Percentiles rank a stretch among this genome's conserved stretches.
Conservation (phyloP, 2,329 filamentous ascomycete genomes). For the Alternaria atra region DNA sequence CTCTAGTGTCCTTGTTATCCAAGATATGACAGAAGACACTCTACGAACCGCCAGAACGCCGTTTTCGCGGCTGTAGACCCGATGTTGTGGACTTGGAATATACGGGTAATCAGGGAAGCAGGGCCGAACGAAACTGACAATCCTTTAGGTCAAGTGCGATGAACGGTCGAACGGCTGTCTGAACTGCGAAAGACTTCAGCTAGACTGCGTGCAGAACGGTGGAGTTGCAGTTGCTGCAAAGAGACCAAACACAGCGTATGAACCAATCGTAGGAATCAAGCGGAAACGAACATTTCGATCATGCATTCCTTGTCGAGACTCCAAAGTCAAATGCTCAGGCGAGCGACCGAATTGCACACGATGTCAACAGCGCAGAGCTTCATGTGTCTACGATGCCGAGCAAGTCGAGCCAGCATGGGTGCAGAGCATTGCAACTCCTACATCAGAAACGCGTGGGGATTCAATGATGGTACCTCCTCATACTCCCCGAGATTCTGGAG, state of each 20-base stretch:
- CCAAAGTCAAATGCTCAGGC: constrained; percentile 46
- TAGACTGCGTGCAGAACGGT: constrained; percentile 40
- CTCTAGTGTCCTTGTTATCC: background rate
- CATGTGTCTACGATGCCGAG: constrained; percentile 42
- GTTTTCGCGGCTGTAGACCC: background rate
- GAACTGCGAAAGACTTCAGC: constrained; percentile 42
- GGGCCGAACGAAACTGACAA: constrained; percentile 11
- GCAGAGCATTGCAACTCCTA: constrained; percentile 35
- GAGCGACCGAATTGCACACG: constrained; percentile 41
- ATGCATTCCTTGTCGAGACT: constrained; percentile 42
- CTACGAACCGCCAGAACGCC: background rate
- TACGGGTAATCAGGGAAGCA: background rate
- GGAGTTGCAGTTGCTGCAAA: constrained; percentile 24
- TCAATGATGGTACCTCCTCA: constrained; percentile 23
- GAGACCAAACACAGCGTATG: constrained; percentile 24
- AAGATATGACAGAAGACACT: background rate
- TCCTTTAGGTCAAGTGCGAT: constrained; percentile 42
- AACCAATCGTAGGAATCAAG: constrained; percentile 40
- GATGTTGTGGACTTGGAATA: background rate
- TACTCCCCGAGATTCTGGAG: constrained; percentile 25
- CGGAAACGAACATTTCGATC: constrained; percentile 45
- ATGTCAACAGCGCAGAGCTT: constrained; percentile 36
- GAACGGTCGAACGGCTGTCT: constrained; percentile 43
- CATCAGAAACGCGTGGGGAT: constrained; percentile 17
- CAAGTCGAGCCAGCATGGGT: constrained; percentile 44